Conservation (phyloP, 768 basidiomycete genomes). For the Termitomyces sp. region DNA sequence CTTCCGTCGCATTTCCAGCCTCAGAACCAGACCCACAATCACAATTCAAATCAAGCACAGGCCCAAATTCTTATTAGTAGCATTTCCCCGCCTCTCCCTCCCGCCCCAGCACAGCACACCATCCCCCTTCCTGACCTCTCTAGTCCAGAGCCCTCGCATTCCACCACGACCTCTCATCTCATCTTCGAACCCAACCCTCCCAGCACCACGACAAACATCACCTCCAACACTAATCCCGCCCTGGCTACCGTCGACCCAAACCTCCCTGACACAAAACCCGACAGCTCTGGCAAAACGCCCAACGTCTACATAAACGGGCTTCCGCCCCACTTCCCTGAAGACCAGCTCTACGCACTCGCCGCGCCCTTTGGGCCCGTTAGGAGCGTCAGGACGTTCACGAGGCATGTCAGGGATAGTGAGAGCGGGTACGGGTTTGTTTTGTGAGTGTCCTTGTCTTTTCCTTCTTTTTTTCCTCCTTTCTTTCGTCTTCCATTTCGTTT, state of each 20-base stretch:
- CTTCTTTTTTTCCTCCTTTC: not conserved
- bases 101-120: slow-evolving; percentile 26
- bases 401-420: slow-evolving; percentile 69
- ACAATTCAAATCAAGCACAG: not conserved
- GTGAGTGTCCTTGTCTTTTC: slow-evolving; percentile 26
- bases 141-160: not conserved
- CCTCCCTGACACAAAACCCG: not conserved
- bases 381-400: slow-evolving; percentile 80
- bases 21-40: not conserved
- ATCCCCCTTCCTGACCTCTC: slow-evolving; percentile 28
- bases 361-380: slow-evolving; percentile 67
- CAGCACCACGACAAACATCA: not conserved
- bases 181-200: not conserved
- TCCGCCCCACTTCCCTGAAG: slow-evolving; percentile 78
- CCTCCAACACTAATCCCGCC: not conserved
- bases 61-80: not conserved
- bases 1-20: not conserved
- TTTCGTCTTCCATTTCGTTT: not conserved
- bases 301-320: slow-evolving; percentile 90
- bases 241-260: not conserved
- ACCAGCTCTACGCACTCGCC: slow-evolving; percentile 68
- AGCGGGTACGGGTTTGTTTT: slow-evolving; percentile 79
- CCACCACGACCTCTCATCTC: not conserved
- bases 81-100: slow-evolving; percentile 18
- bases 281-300: slow-evolving; percentile 43